These are phyloP conservation scores for Tricholoma sp. DNA, from an alignment of 768 basidiomycete species.

Conservation along the genomic window DNA sequence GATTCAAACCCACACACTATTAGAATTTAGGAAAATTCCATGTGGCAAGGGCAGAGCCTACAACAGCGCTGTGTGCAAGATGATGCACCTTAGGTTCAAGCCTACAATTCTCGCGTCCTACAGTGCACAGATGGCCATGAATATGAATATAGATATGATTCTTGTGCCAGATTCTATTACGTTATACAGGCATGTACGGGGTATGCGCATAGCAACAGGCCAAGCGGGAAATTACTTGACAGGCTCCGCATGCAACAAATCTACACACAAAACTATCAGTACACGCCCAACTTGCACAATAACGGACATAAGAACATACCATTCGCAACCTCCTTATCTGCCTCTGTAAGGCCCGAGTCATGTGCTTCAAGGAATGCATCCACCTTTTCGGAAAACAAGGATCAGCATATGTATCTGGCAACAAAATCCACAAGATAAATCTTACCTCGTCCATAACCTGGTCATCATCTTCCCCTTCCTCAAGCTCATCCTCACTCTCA, in stretches of 20 bases:
- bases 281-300: not conserved
- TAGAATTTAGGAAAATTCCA: no score
- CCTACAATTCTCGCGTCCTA: no score
- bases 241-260: conserved; percentile 24
- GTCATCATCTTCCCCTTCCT: conserved; percentile 57
- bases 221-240: conserved; percentile 15
- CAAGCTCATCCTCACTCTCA: conserved; percentile 45
- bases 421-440: conserved; percentile 5
- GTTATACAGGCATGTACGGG: no score
- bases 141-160: no score
- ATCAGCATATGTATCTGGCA: not conserved
- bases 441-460: conserved; percentile 86
- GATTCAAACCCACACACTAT: no score
- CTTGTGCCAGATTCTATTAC: no score
- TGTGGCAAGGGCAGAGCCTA: no score
- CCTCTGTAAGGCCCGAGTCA: conserved; percentile 78
- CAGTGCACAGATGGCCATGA: no score
- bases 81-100: no score
- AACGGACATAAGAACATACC: conserved; percentile 38
- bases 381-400: conserved; percentile 39
- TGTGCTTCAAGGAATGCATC: conserved; percentile 95
- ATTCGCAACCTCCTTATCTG: conserved; percentile 72
- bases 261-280: conserved; percentile 8
- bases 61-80: no score
- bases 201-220: no score